These are phyloP conservation scores for Glarea lozoyensis DNA, from an alignment of 495 filamentous ascomycete genomes.

Conservation along the genomic window DNA sequence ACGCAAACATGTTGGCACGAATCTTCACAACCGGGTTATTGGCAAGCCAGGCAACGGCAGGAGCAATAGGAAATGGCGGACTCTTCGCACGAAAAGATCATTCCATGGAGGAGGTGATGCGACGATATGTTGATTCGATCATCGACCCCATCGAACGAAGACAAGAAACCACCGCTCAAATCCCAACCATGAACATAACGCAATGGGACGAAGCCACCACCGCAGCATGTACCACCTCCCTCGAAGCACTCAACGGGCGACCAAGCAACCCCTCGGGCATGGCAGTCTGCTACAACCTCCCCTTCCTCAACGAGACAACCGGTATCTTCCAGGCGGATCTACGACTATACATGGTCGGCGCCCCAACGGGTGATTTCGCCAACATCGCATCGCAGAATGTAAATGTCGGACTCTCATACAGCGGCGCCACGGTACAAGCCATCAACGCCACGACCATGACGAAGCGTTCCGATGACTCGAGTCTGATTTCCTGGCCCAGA, in stretches of 20 bases:
- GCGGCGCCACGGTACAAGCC: slow-evolving; percentile 43
- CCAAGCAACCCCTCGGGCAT: slow-evolving; percentile 60
- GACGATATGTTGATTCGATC: slow-evolving; percentile 19
- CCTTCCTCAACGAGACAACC: slow-evolving; percentile 46
- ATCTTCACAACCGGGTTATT: slow-evolving; percentile 17
- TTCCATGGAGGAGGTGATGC: slow-evolving; percentile 16
- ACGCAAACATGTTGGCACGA: slow-evolving; percentile 12
- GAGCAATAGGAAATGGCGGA: slow-evolving; percentile 8
- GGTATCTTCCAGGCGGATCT: slow-evolving; percentile 66
- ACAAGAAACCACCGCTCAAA: slow-evolving; percentile 29
- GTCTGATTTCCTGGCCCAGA: slow-evolving; percentile 20
- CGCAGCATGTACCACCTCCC: slow-evolving; percentile 39
- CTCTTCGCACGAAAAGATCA: slow-evolving; percentile 10
- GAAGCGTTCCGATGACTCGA: slow-evolving; percentile 5
- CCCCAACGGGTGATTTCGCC: slow-evolving; percentile 46
- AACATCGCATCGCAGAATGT: slow-evolving; percentile 46
- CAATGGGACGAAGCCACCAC: slow-evolving; percentile 43
- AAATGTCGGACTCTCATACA: slow-evolving; percentile 48
- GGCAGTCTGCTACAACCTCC: slow-evolving; percentile 73
- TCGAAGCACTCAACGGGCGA: slow-evolving; percentile 32
- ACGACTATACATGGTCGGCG: slow-evolving; percentile 54
- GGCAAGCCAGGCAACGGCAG: slow-evolving; percentile 15
- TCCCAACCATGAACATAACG: slow-evolving; percentile 25
- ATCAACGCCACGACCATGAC: slow-evolving; percentile 21
- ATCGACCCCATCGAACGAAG: slow-evolving; percentile 17